phyloP scores from a whole-genome alignment of 805 yeast genomes.

The Metschnikowia similis region DNA sequence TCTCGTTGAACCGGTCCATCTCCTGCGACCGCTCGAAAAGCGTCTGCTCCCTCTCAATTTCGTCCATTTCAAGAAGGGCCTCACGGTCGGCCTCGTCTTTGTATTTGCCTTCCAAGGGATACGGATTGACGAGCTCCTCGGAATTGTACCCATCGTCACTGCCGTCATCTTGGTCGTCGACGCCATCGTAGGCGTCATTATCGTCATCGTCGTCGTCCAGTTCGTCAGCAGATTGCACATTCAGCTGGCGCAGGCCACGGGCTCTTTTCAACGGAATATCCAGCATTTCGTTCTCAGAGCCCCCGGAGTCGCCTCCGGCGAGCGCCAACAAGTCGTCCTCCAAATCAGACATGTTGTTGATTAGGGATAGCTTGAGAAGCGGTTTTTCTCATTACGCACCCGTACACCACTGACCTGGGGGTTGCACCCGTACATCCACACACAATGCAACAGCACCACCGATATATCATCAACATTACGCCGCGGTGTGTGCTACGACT shows the following conservation, averaged over 20 bases:
- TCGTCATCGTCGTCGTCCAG: slow-evolving; percentile 26
- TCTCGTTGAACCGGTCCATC: slow-evolving; percentile 82
- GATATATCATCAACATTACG: too few relatives aligned
- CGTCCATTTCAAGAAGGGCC: slow-evolving; percentile 69
- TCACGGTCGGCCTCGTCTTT: slow-evolving; percentile 76
- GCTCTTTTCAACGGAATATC: slow-evolving; percentile 29
- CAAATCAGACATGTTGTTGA: slow-evolving; percentile 60
- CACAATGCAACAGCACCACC: not conserved
- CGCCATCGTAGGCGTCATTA: slow-evolving; percentile 11
- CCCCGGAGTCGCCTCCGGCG: slow-evolving; percentile 56
- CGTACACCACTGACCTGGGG: slow-evolving; percentile 2
- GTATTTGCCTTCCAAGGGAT: slow-evolving; percentile 90
- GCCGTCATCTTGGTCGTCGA: slow-evolving; percentile 13
- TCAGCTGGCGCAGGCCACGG: slow-evolving; percentile 11
- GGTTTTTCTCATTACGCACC: slow-evolving; percentile 2
- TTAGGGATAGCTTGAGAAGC: not conserved
- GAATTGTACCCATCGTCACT: slow-evolving; percentile 26
- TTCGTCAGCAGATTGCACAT: slow-evolving; percentile 8
- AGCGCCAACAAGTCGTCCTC: slow-evolving; percentile 95
- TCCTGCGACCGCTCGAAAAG: slow-evolving; percentile 91
- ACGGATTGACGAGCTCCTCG: slow-evolving; percentile 57
- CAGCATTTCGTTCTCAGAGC: slow-evolving; percentile 40
- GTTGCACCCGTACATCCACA: not conserved
- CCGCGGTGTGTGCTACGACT: too few relatives aligned
- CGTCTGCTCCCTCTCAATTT: slow-evolving; percentile 86